Conservation (phyloP, 1,139 yeast genomes). For the Pichia sp. region DNA sequence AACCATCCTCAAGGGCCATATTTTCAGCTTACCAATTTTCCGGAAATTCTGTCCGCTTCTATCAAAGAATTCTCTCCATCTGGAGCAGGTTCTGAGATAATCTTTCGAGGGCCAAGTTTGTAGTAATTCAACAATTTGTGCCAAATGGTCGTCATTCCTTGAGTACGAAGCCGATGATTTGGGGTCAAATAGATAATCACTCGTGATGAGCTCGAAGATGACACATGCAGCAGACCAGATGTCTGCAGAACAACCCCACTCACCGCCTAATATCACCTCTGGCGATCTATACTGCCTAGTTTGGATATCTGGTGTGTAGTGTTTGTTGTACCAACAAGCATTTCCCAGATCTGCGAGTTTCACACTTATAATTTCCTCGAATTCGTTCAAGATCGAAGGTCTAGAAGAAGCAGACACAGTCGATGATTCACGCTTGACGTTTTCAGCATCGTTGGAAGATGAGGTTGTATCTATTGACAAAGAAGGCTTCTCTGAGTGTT, state of each 20-base stretch:
- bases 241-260: constrained; percentile 76
- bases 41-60: constrained; percentile 38
- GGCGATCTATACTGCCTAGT: constrained; percentile 76
- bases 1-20: constrained; percentile 63
- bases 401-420: constrained; percentile 14
- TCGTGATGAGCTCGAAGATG: constrained; percentile 66
- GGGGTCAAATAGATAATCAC: constrained; percentile 75
- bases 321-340: constrained; percentile 64
- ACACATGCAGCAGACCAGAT: constrained; percentile 73
- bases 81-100: constrained; percentile 45
- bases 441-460: neutral
- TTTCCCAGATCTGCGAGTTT: constrained; percentile 76
- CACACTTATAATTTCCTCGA: constrained; percentile 39
- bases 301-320: constrained; percentile 69
- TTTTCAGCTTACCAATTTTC: constrained; percentile 57
- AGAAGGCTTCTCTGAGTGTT: constrained; percentile 5
- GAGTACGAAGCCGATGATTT: constrained; percentile 46
- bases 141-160: constrained; percentile 72
- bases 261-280: constrained; percentile 55
- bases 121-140: constrained; percentile 64
- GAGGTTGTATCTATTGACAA: constrained; percentile 6
- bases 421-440: constrained; percentile 6
- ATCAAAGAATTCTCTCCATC: constrained; percentile 49
- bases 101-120: constrained; percentile 52
- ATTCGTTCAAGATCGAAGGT: constrained; percentile 24